A percentile compares a stretch with the other conserved stretches of the same genome.
phyloP scores from a whole-genome alignment of 805 yeast species.

The Deakozyma indianensis region DNA sequence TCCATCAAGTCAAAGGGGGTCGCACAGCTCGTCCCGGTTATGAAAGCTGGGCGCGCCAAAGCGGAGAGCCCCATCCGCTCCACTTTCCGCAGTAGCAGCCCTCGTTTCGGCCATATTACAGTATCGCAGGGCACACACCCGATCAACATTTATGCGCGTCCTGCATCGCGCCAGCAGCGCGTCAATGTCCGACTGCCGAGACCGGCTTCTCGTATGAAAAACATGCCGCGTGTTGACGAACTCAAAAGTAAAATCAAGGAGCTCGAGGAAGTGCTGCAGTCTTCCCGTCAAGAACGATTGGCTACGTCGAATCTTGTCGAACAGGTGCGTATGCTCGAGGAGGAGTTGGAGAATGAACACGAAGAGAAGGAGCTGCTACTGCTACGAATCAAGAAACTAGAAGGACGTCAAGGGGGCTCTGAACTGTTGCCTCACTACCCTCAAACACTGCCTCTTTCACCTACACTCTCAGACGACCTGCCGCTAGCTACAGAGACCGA shows the following conservation, averaged over 20 bases:
- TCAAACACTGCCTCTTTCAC: neutral
- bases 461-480: neutral
- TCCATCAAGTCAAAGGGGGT: constrained; percentile 1
- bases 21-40: neutral
- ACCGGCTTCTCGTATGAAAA: constrained; percentile 9
- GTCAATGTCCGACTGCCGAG: constrained; percentile 5
- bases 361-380: constrained; percentile 8
- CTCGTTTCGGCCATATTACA: constrained; percentile 5
- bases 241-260: constrained; percentile 15
- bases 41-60: neutral
- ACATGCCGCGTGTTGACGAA: constrained; percentile 13
- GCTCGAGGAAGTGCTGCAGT: constrained; percentile 15
- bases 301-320: constrained; percentile 9
- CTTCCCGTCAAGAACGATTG: constrained; percentile 12
- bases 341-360: constrained; percentile 8
- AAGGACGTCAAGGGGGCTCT: neutral
- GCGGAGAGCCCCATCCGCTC: neutral
- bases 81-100: constrained; percentile 1
- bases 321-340: constrained; percentile 11
- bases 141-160: constrained; percentile 4
- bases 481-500: neutral
- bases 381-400: constrained; percentile 2
- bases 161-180: constrained; percentile 6
- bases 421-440: constrained; percentile 1
- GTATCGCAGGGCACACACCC: neutral